phyloP scores from a whole-genome alignment of 805 yeast species.

The Kodamaea neixiangensis region DNA sequence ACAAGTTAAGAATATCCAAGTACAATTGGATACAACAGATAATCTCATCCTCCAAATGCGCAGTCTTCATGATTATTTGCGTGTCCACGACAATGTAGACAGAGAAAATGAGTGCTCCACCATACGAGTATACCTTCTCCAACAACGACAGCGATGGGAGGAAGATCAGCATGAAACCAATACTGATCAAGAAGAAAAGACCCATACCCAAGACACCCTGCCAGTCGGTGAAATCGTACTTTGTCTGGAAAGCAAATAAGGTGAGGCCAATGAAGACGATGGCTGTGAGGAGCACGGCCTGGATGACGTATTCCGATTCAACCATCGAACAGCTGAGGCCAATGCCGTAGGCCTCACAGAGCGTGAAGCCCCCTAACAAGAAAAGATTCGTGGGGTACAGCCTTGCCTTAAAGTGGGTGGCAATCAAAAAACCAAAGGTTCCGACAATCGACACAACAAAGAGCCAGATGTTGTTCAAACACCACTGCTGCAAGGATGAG shows the following conservation, averaged over 20 bases:
- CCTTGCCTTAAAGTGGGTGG: constrained; percentile 61
- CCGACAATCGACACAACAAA: constrained; percentile 58
- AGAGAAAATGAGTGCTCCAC: constrained; percentile 75
- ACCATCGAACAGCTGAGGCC: constrained; percentile 66
- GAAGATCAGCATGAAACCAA: constrained; percentile 71
- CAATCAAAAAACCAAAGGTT: constrained; percentile 64
- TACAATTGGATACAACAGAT: constrained; percentile 76
- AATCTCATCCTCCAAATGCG: constrained; percentile 83
- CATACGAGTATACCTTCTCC: constrained; percentile 66
- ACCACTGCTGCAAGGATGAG: constrained; percentile 52
- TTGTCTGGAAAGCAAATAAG: constrained; percentile 72
- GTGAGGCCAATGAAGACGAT: constrained; percentile 78
- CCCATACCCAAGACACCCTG: constrained; percentile 55
- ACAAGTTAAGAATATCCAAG: constrained; percentile 80
- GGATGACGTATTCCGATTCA: constrained; percentile 63
- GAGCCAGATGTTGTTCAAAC: constrained; percentile 58
- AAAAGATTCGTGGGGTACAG: constrained; percentile 68
- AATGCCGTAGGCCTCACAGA: constrained; percentile 71
- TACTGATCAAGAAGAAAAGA: constrained; percentile 68
- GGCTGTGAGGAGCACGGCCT: constrained; percentile 69
- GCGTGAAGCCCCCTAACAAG: constrained; percentile 65
- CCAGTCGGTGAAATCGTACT: constrained; percentile 73
- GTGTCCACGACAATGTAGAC: constrained; percentile 79
- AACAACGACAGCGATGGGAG: constrained; percentile 55
- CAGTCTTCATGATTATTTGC: constrained; percentile 72